Percentiles rank a stretch among this genome's conserved stretches.
These are phyloP conservation scores for Trichoderma aggressivum DNA, from an alignment of 2,329 filamentous ascomycete genomes.

Conservation along the genomic window DNA sequence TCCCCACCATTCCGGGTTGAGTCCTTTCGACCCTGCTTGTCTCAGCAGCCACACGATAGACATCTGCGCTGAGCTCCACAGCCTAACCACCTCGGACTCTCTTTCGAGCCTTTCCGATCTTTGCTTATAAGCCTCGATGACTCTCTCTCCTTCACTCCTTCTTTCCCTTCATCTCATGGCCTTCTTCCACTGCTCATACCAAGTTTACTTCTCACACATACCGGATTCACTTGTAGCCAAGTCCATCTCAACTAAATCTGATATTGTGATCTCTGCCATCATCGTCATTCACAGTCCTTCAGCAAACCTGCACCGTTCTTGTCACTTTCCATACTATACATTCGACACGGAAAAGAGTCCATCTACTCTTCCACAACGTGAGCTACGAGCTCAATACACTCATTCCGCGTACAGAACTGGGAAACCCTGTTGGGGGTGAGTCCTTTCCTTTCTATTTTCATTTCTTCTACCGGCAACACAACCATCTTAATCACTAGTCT, in stretches of 20 bases:
- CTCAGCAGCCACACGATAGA: constrained; percentile 43
- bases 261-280: not conserved
- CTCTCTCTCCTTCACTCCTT: not conserved
- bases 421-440: not conserved
- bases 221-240: not conserved
- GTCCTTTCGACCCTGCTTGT: constrained; percentile 43
- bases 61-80: not conserved
- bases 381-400: not conserved
- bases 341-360: not conserved
- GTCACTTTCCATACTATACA: not conserved
- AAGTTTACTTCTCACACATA: not conserved
- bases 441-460: not conserved
- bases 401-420: not conserved
- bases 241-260: not conserved
- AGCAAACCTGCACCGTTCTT: not conserved
- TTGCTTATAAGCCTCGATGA: constrained; percentile 7
- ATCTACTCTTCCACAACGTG: not conserved
- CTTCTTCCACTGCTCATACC: not conserved
- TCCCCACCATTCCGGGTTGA: constrained; percentile 34
- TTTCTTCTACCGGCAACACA: not conserved
- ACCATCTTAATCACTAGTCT: not conserved
- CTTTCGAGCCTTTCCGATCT: not conserved
- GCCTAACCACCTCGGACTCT: not conserved
- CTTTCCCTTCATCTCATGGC: not conserved
- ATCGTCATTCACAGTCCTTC: not conserved